Evolutionary conservation across 306 rosid genomes (phyloP).

Genomic region (Dalbergia oliveri): DNA sequence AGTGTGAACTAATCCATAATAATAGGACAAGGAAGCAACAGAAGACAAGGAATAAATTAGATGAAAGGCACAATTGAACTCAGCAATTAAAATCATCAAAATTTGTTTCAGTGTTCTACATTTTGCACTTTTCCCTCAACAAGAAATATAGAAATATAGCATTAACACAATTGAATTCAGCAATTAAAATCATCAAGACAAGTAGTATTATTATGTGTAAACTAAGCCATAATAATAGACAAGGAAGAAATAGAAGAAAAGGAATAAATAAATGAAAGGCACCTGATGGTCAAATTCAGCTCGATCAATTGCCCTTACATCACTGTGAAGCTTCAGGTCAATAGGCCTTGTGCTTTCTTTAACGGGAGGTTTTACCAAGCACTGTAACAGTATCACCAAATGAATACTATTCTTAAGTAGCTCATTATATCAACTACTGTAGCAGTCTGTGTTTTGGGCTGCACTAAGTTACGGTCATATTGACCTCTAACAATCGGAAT

Average conservation of each 20-base stretch:
- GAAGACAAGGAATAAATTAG: too few species aligned
- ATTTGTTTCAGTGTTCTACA: not conserved
- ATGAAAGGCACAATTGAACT: slow-evolving; percentile 1
- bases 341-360: slow-evolving; percentile 84
- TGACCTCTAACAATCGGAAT: not conserved
- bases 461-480: not conserved
- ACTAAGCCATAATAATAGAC: not conserved
- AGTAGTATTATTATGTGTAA: not conserved
- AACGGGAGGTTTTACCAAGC: slow-evolving; percentile 72
- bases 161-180: slow-evolving; percentile 12
- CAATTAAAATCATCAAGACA: slow-evolving; percentile 22
- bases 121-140: not conserved
- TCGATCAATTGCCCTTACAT: slow-evolving; percentile 78
- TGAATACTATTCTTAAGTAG: slow-evolving; percentile 9
- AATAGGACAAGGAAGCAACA: too few species aligned
- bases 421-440: not conserved
- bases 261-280: not conserved
- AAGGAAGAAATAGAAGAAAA: slow-evolving; percentile 14
- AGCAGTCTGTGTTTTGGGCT: not conserved
- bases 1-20: too few species aligned
- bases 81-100: not conserved
- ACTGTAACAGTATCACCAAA: slow-evolving; percentile 60
- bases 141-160: not conserved
- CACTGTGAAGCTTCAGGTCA: slow-evolving; percentile 75
- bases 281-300: slow-evolving; percentile 95